Evolutionary conservation across 768 basidiomycete genomes (phyloP).

Genomic region (Crepidotus variabilis): DNA sequence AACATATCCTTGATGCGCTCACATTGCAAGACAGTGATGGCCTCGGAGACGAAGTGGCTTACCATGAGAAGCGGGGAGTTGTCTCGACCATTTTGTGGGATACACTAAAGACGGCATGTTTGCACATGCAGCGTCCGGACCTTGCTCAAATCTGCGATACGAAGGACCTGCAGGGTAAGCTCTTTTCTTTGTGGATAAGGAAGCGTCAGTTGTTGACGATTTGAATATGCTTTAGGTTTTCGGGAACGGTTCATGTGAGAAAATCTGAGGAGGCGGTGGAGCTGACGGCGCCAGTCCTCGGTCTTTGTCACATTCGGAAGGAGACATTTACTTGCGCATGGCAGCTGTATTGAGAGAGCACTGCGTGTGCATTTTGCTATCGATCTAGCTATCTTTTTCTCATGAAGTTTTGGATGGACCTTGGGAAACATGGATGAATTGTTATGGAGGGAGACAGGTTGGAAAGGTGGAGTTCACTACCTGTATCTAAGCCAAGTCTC

Average conservation of each 20-base stretch:
- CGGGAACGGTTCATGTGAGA: conserved; percentile 18
- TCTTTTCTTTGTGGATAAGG: conserved; percentile 3
- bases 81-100: conserved; percentile 84
- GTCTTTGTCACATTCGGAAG: conserved; percentile 13
- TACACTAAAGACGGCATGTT: conserved; percentile 75
- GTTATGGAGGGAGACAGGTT: not conserved
- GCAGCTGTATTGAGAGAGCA: conserved; percentile 14
- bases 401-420: conserved; percentile 14
- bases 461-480: conserved; percentile 7
- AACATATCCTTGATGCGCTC: conserved; percentile 85
- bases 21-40: conserved; percentile 85
- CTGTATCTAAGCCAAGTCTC: conserved; percentile 18
- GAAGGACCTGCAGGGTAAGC: conserved; percentile 62
- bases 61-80: conserved; percentile 61
- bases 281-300: not conserved
- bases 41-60: conserved; percentile 40
- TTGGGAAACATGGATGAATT: conserved; percentile 1
- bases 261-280: conserved; percentile 1
- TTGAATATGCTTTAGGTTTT: conserved; percentile 18
- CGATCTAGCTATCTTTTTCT: conserved; percentile 1
- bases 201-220: conserved; percentile 4
- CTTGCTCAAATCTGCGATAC: conserved; percentile 70
- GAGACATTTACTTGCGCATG: conserved; percentile 18
- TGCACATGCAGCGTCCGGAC: conserved; percentile 78
- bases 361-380: not conserved